phyloP scores from a whole-genome alignment of 176 grass and related monocot genomes.

The Melocanna baccifera region DNA sequence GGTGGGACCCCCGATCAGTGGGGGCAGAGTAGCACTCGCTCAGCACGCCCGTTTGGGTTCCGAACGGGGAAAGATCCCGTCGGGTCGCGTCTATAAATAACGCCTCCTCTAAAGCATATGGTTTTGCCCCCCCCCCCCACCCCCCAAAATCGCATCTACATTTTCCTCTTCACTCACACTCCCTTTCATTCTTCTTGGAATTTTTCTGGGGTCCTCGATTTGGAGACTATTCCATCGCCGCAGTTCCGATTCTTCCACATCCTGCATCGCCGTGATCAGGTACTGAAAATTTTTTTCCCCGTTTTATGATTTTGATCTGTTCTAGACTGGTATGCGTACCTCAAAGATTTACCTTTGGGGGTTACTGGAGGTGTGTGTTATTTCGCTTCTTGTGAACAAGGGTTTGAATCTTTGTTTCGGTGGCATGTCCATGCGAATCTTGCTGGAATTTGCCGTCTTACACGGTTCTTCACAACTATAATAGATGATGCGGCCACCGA shows the following conservation, averaged over 20 bases:
- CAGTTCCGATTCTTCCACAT: neutral
- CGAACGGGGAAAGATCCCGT: too few species aligned
- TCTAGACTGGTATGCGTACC: neutral
- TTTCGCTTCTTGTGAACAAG: too few species aligned
- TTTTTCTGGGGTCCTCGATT: neutral
- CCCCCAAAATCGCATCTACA: neutral
- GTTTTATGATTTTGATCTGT: neutral
- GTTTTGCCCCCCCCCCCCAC: neutral
- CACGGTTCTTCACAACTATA: neutral
- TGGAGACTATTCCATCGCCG: neutral
- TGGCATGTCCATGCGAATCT: neutral
- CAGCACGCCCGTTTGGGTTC: too few species aligned
- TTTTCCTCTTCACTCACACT: neutral
- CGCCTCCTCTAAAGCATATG: neutral
- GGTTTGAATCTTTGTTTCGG: neutral
- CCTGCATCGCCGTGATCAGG: slow-evolving; percentile 19
- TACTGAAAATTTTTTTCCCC: neutral
- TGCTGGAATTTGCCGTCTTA: neutral
- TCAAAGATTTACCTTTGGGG: neutral
- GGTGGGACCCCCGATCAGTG: too few species aligned
- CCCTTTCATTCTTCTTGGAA: too few species aligned
- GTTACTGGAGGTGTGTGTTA: too few species aligned
- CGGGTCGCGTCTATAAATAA: neutral
- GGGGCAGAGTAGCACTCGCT: too few species aligned
- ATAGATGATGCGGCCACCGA: neutral